A percentile compares a stretch with the other conserved stretches of the same genome.
These are phyloP conservation scores for Blastocystis sp. DNA, from an alignment of 352 stramenopile genomes.

Conservation along the genomic window DNA sequence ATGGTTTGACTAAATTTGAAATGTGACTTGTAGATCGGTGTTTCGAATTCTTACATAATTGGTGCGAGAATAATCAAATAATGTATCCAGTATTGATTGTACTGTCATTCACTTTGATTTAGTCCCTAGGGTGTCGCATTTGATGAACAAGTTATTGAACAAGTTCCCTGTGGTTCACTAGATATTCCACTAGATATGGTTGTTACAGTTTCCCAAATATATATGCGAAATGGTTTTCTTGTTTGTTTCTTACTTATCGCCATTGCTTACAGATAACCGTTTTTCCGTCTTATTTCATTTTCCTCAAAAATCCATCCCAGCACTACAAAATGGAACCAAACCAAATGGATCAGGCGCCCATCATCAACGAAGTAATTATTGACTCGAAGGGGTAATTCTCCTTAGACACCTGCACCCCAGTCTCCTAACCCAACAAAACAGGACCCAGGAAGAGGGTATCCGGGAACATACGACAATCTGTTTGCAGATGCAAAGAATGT, in stretches of 20 bases:
- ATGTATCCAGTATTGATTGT: constrained; percentile 53
- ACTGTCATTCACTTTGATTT: neutral
- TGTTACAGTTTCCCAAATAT: neutral
- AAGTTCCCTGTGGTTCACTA: neutral
- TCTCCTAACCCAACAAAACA: neutral
- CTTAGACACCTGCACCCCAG: neutral
- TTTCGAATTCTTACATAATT: constrained; percentile 43
- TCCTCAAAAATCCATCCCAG: neutral
- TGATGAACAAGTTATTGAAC: constrained; percentile 64
- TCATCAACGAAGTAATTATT: constrained; percentile 6
- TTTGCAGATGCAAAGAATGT: constrained; percentile 40
- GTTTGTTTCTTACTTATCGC: neutral
- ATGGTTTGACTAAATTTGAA: constrained; percentile 7
- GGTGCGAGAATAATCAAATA: constrained; percentile 9
- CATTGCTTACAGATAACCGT: constrained; percentile 20
- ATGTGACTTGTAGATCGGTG: constrained; percentile 15
- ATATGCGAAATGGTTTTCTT: neutral
- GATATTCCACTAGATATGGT: constrained; percentile 52
- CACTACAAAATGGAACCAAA: neutral
- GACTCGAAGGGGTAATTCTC: neutral
- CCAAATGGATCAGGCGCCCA: neutral
- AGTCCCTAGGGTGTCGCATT: constrained; percentile 31
- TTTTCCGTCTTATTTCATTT: constrained; percentile 21
- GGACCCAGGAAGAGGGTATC: neutral
- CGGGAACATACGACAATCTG: constrained; percentile 19